These are phyloP conservation scores for Pueraria montana DNA, from an alignment of 306 rosid genomes.

Conservation along the genomic window DNA sequence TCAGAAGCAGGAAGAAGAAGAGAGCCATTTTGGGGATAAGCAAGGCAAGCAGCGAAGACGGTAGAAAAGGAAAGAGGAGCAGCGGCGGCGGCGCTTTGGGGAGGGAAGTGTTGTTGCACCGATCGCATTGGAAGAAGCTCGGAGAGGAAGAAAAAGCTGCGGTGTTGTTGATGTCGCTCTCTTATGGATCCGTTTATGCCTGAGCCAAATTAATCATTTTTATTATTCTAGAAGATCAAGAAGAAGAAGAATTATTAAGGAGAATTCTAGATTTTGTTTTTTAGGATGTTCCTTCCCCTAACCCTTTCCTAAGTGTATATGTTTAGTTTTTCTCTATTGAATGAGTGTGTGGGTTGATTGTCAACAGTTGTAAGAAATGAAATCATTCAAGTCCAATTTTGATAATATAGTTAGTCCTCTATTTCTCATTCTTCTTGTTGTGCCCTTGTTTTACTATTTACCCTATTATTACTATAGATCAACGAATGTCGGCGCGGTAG, in stretches of 20 bases:
- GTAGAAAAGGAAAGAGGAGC: constrained; percentile 74
- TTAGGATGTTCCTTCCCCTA: constrained; percentile 24
- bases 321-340: constrained; percentile 35
- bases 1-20: constrained; percentile 97
- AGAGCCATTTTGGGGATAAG: constrained; percentile 80
- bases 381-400: constrained; percentile 63
- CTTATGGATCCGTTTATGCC: constrained; percentile 91
- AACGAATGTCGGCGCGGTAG: neutral
- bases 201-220: neutral
- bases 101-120: constrained; percentile 84
- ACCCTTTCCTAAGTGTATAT: constrained; percentile 56
- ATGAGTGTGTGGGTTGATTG: constrained; percentile 37
- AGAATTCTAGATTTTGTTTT: constrained; percentile 43
- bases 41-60: constrained; percentile 62
- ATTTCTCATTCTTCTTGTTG: neutral
- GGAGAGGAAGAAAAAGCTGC: constrained; percentile 98
- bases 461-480: neutral
- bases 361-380: constrained; percentile 65
- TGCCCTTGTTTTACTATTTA: neutral
- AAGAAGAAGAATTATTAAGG: constrained; percentile 1
- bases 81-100: constrained; percentile 63
- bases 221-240: constrained; percentile 19
- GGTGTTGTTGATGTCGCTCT: constrained; percentile 86
- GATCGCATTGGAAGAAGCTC: constrained; percentile 77
- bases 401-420: constrained; percentile 28